Conservation (phyloP, 2,329 filamentous ascomycete genomes). For the Aspergillus clavatus region DNA sequence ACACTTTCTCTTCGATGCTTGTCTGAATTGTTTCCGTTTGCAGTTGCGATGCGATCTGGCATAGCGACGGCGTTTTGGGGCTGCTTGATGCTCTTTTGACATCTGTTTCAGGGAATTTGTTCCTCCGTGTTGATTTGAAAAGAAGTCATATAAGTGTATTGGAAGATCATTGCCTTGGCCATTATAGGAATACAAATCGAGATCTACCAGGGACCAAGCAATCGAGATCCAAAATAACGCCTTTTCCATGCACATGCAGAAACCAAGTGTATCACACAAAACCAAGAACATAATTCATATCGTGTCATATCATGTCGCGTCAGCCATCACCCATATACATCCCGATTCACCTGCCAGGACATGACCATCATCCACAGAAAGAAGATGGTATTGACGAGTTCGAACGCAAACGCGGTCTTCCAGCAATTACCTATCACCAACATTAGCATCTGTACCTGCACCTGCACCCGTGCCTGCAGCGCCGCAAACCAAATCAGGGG, state of each 20-base stretch:
- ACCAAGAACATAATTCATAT: neutral
- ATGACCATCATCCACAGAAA: slow-evolving; percentile 64
- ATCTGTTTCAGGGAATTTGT: too few relatives aligned
- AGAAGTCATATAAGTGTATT: neutral
- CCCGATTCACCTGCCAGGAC: slow-evolving; percentile 50
- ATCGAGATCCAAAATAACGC: slow-evolving; percentile 2
- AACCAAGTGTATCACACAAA: neutral
- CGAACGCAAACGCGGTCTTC: slow-evolving; percentile 60
- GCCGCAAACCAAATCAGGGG: neutral
- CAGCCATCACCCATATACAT: slow-evolving; percentile 21
- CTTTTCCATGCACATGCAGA: neutral
- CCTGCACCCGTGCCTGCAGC: neutral
- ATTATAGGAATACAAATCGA: neutral
- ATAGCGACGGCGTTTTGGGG: slow-evolving; percentile 28
- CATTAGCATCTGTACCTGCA: slow-evolving; percentile 15
- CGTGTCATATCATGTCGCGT: neutral
- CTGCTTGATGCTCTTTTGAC: slow-evolving; percentile 1
- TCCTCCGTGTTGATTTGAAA: neutral
- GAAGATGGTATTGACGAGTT: slow-evolving; percentile 59
- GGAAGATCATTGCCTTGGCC: neutral
- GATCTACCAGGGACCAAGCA: neutral
- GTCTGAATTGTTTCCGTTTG: slow-evolving; percentile 9
- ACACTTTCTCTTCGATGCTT: slow-evolving; percentile 7
- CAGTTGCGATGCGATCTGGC: slow-evolving; percentile 26
- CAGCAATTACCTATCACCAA: slow-evolving; percentile 51